Evolutionary conservation across 2,329 filamentous ascomycete species (phyloP), one percentile per base, ranked within the genome.

Genomic region (Apiospora malaysiana): DNA sequence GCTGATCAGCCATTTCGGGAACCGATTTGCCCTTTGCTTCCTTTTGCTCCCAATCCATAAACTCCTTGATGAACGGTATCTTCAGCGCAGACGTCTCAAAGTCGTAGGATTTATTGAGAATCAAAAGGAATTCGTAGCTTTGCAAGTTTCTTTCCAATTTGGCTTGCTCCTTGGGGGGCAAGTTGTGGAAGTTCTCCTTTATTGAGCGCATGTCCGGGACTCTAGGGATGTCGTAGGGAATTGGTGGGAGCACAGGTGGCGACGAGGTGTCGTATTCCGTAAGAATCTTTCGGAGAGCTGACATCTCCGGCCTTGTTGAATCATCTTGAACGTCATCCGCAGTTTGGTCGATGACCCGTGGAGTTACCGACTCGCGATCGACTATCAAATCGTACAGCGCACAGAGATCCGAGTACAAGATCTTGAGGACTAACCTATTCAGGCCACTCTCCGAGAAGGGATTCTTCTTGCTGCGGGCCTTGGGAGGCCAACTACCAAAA

Each of bases 381-480:
- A 94, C 96, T 18, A 97, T 83, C 71, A 97, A 85, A 78, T 98
- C 95, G 81, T 98, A 98, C 21, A 98, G 85, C 49, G 91, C 89
- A 75, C 93, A 93, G 77, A 98, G 89, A 79, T 99, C 95, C 37
- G 90, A 88, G 82, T 98, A 98, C 10, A 98, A 83, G 59, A 93
- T 91, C 78, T 90, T 90, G 56, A 98, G 85, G 7, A 97, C 93
- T 63, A 94, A 82, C 32, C 96, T 89, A 80, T 98, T 98, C 27
- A 98, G 86, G 0, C 95, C 95, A 75, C 90, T 93, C 75, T 95
- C 94, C 40, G 93, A 91, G 74, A 97, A 94, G 0, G 91, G 89
- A 78, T 97, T 97, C 87, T 97, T 97, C 86, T 97, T 97, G 76
- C 91, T 95, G 76, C 89, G 92, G 1, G 94, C 94, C 80, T 96